phyloP scores from a whole-genome alignment of 2,329 filamentous ascomycete species.

The Claviceps sp. region DNA sequence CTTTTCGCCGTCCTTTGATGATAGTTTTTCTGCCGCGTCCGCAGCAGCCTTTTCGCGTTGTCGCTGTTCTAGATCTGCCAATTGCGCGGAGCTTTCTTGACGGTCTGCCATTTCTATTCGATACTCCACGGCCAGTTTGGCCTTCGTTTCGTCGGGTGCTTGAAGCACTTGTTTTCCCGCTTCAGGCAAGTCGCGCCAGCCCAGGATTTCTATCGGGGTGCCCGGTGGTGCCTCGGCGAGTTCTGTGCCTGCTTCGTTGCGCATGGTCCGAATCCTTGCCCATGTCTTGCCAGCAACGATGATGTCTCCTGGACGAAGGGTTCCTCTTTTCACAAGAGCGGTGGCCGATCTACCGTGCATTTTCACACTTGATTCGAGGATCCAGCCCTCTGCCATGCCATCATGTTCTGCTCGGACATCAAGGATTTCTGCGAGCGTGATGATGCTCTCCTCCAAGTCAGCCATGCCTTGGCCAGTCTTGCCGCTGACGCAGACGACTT shows the following conservation, averaged over 20 bases:
- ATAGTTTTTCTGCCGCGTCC: constrained; percentile 20
- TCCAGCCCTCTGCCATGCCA: constrained; percentile 78
- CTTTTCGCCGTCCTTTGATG: constrained; percentile 12
- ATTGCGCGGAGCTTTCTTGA: constrained; percentile 62
- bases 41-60: constrained; percentile 40
- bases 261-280: constrained; percentile 70
- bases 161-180: constrained; percentile 84
- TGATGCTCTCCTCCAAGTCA: constrained; percentile 80
- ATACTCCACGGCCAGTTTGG: constrained; percentile 65
- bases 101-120: constrained; percentile 59
- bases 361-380: constrained; percentile 85
- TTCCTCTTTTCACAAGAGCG: constrained; percentile 77
- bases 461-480: constrained; percentile 89
- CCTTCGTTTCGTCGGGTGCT: constrained; percentile 63
- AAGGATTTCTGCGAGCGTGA: constrained; percentile 76
- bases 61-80: constrained; percentile 57
- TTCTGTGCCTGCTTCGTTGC: constrained; percentile 68
- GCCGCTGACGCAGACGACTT: constrained; percentile 81
- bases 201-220: constrained; percentile 81
- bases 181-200: constrained; percentile 73
- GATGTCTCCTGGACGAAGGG: constrained; percentile 64
- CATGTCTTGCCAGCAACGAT: constrained; percentile 83
- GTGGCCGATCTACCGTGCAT: constrained; percentile 74
- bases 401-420: constrained; percentile 72
- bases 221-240: constrained; percentile 69